These are phyloP conservation scores for Articulospora tetracladia DNA, from an alignment of 495 filamentous ascomycete species.

Conservation along the genomic window DNA sequence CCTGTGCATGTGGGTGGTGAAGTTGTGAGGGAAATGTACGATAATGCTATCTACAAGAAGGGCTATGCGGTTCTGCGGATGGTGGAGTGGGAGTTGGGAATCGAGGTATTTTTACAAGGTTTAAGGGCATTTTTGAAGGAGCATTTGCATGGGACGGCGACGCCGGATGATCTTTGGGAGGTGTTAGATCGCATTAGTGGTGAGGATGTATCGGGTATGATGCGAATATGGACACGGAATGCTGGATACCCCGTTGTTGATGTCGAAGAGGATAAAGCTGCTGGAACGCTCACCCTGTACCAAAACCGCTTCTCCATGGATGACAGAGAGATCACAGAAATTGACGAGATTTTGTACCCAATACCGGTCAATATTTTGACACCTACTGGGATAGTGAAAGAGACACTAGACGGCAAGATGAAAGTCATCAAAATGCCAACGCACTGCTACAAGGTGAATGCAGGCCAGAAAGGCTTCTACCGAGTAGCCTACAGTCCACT, in stretches of 20 bases:
- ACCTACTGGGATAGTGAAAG: conserved; percentile 56
- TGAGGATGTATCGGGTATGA: conserved; percentile 77
- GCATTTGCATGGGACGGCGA: conserved; percentile 80
- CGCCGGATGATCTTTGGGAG: conserved; percentile 87
- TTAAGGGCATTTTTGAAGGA: conserved; percentile 87
- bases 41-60: conserved; percentile 95
- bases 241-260: conserved; percentile 69
- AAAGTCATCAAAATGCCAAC: conserved; percentile 57
- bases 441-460: conserved; percentile 76
- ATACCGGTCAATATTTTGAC: conserved; percentile 65
- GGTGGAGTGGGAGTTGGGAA: conserved; percentile 91
- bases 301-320: conserved; percentile 73
- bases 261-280: conserved; percentile 54
- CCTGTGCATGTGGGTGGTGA: conserved; percentile 76
- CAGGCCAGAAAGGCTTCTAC: conserved; percentile 70
- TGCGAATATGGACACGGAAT: conserved; percentile 74
- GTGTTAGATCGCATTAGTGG: conserved; percentile 85
- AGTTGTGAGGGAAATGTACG: conserved; percentile 96
- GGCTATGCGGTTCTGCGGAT: conserved; percentile 94
- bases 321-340: conserved; percentile 72
- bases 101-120: conserved; percentile 89
- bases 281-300: conserved; percentile 57
- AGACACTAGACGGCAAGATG: conserved; percentile 68
- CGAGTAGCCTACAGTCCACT: conserved; percentile 64
- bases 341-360: conserved; percentile 73